phyloP scores from a whole-genome alignment of 2,329 filamentous ascomycete species.

The Drechslerella dactyloides region DNA sequence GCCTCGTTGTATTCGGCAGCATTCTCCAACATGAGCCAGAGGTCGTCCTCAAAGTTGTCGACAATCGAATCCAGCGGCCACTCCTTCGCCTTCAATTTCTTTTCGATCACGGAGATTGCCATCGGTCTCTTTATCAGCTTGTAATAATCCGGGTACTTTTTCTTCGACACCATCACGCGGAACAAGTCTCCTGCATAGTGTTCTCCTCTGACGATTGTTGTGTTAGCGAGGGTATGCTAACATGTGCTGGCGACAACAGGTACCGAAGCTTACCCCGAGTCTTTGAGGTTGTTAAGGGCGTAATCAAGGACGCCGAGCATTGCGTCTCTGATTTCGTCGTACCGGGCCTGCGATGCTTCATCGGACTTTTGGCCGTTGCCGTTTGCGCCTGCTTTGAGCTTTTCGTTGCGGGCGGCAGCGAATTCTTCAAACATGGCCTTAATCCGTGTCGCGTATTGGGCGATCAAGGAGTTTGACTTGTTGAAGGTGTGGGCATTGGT shows the following conservation, averaged over 20 bases:
- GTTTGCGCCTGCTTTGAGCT: conserved; percentile 5
- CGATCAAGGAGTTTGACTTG: conserved; percentile 36
- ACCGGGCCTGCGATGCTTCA: conserved; percentile 8
- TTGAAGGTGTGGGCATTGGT: conserved; percentile 42
- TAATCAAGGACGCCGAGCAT: conserved; percentile 20
- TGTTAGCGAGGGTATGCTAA: background rate
- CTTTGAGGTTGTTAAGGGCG: conserved; percentile 23
- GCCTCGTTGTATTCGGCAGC: conserved; percentile 40
- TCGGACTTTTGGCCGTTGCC: background rate
- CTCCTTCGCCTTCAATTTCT: conserved; percentile 16
- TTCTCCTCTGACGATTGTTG: conserved; percentile 14
- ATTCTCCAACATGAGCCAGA: conserved; percentile 37
- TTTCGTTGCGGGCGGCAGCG: conserved; percentile 12
- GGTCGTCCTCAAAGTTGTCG: conserved; percentile 30
- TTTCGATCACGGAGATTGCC: conserved; percentile 20
- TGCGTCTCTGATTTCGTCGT: conserved; percentile 15
- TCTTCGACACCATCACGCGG: conserved; percentile 17
- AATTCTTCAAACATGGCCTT: conserved; percentile 19
- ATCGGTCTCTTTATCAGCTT: conserved; percentile 36
- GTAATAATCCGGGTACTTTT: conserved; percentile 40
- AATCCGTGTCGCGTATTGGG: conserved; percentile 37
- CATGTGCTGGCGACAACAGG: background rate
- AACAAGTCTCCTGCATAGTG: conserved; percentile 32
- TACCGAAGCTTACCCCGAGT: conserved; percentile 21
- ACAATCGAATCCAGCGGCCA: conserved; percentile 18